Evolutionary conservation across 2,329 filamentous ascomycete species (phyloP).

Genomic region (Pestalotiopsis sp.): DNA sequence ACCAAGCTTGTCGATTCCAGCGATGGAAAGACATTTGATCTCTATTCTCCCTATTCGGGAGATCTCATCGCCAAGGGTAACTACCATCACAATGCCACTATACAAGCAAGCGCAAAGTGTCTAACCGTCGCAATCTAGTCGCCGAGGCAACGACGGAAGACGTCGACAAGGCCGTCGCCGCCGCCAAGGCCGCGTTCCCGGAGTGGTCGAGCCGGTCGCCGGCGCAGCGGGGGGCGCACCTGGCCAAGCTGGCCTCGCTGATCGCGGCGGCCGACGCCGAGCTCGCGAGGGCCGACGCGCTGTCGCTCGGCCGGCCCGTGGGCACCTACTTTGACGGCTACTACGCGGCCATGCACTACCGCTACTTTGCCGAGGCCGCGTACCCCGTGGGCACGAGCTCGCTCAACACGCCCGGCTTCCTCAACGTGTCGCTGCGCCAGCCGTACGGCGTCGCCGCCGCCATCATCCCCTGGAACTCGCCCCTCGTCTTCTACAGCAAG

Average conservation of each 20-base stretch:
- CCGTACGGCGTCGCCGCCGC: constrained; percentile 19
- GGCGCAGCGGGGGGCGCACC: constrained; percentile 19
- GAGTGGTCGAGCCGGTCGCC: constrained; percentile 24
- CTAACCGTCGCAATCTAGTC: constrained; percentile 8
- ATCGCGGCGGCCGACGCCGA: constrained; percentile 18
- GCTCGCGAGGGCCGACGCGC: constrained; percentile 20
- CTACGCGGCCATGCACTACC: constrained; percentile 17
- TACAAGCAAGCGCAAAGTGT: neutral
- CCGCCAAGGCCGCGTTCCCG: constrained; percentile 23
- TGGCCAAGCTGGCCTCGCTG: constrained; percentile 25
- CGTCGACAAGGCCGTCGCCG: constrained; percentile 26
- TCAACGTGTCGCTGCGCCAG: constrained; percentile 21
- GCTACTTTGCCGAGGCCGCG: constrained; percentile 21
- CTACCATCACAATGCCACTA: neutral
- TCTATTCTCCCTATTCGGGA: constrained; percentile 21
- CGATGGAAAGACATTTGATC: constrained; percentile 20
- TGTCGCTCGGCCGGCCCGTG: constrained; percentile 21
- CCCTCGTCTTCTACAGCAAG: constrained; percentile 76
- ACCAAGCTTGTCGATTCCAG: constrained; percentile 17
- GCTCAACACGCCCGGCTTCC: constrained; percentile 22
- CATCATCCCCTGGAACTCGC: constrained; percentile 73
- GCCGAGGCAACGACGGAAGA: constrained; percentile 24
- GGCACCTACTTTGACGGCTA: constrained; percentile 24
- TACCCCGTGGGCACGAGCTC: constrained; percentile 24
- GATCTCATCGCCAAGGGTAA: constrained; percentile 18